phyloP scores from a whole-genome alignment of 73 alveolate species.

The Tetrahymena borealis region DNA sequence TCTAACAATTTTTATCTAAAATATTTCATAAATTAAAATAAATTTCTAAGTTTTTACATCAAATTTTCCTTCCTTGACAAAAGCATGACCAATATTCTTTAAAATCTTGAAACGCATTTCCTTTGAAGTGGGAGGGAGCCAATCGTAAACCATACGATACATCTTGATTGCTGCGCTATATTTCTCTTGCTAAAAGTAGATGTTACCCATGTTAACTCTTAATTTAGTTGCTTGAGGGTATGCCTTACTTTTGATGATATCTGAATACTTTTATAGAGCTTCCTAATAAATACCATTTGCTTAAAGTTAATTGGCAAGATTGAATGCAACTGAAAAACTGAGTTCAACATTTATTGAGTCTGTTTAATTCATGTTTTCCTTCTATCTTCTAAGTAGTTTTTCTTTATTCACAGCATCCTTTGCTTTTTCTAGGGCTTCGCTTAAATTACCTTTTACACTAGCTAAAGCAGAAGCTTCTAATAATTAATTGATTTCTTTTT shows the following conservation, averaged over 20 bases:
- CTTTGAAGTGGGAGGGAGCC: constrained; percentile 88
- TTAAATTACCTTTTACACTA: constrained; percentile 43
- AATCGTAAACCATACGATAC: constrained; percentile 99
- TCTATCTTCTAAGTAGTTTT: constrained; percentile 64
- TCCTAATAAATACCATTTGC: constrained; percentile 46
- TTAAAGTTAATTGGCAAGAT: constrained; percentile 62
- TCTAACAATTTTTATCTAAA: constrained; percentile 39
- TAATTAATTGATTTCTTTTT: constrained; percentile 58
- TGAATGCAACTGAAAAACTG: constrained; percentile 61
- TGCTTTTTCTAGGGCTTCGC: constrained; percentile 67
- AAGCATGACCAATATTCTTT: constrained; percentile 96
- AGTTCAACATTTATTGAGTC: constrained; percentile 72
- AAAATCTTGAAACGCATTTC: constrained; percentile 95
- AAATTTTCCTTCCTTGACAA: constrained; percentile 89
- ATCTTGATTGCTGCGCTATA: constrained; percentile 94
- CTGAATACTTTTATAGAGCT: constrained; percentile 27
- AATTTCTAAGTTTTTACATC: constrained; percentile 36
- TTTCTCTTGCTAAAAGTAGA: constrained; percentile 74
- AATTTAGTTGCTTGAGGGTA: constrained; percentile 30
- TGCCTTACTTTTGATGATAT: constrained; percentile 19
- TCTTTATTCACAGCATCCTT: constrained; percentile 75
- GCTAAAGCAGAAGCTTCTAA: constrained; percentile 62
- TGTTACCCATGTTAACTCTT: constrained; percentile 41
- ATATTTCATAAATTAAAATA: too few species aligned
- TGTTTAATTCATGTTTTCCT: constrained; percentile 52